Conservation (phyloP, 768 basidiomycete genomes). For the Cantharellus anzutake region DNA sequence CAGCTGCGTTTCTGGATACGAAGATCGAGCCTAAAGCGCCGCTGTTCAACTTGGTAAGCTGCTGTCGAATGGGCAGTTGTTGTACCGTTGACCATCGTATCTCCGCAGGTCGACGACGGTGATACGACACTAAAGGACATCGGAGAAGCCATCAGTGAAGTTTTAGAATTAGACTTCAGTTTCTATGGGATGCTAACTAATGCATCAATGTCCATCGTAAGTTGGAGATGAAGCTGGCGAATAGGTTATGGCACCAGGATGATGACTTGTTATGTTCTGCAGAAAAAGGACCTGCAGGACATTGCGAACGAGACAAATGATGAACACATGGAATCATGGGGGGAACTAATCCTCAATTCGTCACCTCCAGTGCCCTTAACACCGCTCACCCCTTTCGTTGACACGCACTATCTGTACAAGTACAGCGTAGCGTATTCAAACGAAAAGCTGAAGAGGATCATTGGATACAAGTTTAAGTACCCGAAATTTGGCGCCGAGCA, state of each 20-base stretch:
- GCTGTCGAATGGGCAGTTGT: background rate
- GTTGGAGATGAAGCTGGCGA: conserved; percentile 18
- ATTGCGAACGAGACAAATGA: conserved; percentile 57
- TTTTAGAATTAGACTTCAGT: conserved; percentile 64
- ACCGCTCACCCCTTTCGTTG: conserved; percentile 63
- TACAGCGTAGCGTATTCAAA: conserved; percentile 51
- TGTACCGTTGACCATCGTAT: background rate
- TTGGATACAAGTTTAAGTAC: conserved; percentile 44
- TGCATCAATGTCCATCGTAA: conserved; percentile 24
- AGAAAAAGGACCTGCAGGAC: conserved; percentile 3
- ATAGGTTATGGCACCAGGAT: conserved; percentile 17
- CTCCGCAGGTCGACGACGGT: conserved; percentile 48
- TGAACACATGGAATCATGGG: conserved; percentile 66
- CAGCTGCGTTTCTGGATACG: conserved; percentile 39
- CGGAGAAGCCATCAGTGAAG: conserved; percentile 43
- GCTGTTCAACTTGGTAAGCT: conserved; percentile 58
- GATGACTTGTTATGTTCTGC: background rate
- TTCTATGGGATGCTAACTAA: conserved; percentile 57
- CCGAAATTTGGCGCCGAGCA: conserved; percentile 44
- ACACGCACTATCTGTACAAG: conserved; percentile 49
- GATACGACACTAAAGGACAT: conserved; percentile 48
- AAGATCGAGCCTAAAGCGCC: conserved; percentile 46
- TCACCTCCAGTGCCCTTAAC: conserved; percentile 53
- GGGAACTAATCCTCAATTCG: conserved; percentile 54
- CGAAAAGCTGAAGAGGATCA: conserved; percentile 49